These are phyloP conservation scores for Xylariaceae sp. DNA, from an alignment of 2,329 filamentous ascomycete species.

Conservation along the genomic window DNA sequence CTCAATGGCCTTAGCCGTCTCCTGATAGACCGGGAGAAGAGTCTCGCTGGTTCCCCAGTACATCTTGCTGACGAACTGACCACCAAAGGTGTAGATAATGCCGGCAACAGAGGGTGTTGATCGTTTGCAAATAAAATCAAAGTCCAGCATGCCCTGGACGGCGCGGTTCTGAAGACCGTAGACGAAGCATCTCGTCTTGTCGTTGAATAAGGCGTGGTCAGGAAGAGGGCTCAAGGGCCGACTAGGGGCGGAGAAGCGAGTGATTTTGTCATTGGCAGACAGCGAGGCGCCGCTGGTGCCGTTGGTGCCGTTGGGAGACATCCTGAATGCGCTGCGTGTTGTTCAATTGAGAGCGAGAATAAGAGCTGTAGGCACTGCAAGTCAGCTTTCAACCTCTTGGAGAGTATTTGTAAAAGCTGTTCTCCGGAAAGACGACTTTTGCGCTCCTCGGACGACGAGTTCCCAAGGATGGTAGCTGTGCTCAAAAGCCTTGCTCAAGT, in stretches of 20 bases:
- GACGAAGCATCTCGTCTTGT: conserved; percentile 99
- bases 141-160: conserved; percentile 92
- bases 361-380: conserved; percentile 2
- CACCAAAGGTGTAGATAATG: conserved; percentile 99
- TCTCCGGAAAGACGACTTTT: not conserved
- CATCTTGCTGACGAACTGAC: conserved; percentile 99
- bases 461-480: not conserved
- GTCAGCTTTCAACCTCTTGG: conserved; percentile 3
- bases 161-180: conserved; percentile 97
- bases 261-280: conserved; percentile 97
- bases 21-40: conserved; percentile 95
- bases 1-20: conserved; percentile 81
- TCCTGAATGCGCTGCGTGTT: conserved; percentile 35
- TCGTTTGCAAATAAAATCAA: conserved; percentile 99
- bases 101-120: conserved; percentile 91
- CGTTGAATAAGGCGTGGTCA: conserved; percentile 90
- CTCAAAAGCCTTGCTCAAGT: not conserved
- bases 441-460: not conserved
- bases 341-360: not conserved
- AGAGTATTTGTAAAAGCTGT: not conserved
- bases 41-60: conserved; percentile 99
- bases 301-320: conserved; percentile 49
- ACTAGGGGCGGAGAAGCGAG: conserved; percentile 89
- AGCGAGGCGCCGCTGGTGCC: conserved; percentile 46
- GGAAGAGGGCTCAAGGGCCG: conserved; percentile 84